These are phyloP conservation scores for Suhomyces bolitotheri DNA, from an alignment of 1,139 yeast genomes.

Conservation along the genomic window DNA sequence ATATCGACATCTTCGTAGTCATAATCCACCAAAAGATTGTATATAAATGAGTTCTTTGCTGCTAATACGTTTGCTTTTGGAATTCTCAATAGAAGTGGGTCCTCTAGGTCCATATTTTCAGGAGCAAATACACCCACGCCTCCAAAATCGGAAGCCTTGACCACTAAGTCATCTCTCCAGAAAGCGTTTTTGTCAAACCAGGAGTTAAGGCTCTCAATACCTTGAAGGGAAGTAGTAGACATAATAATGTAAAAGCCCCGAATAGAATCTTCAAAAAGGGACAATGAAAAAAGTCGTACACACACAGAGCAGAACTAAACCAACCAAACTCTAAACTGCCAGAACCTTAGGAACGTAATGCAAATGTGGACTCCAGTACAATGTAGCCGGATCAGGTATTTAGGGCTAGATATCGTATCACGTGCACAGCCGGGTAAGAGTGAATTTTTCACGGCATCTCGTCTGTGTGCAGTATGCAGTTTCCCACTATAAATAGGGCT, in stretches of 20 bases:
- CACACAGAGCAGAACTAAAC: too few relatives aligned
- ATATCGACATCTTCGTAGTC: conserved; percentile 30
- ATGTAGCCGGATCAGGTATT: too few relatives aligned
- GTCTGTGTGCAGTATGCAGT: conserved; percentile 9
- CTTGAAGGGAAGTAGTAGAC: conserved; percentile 5
- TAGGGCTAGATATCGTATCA: conserved; percentile 7
- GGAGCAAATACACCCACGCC: conserved; percentile 70
- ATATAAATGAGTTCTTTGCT: conserved; percentile 60
- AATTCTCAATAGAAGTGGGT: conserved; percentile 41
- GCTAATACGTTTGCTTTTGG: conserved; percentile 58
- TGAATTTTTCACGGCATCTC: neutral
- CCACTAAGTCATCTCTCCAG: conserved; percentile 51
- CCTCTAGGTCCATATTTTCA: conserved; percentile 32
- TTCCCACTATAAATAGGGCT: conserved; percentile 15
- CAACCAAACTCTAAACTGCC: too few relatives aligned
- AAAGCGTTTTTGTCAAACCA: conserved; percentile 55
- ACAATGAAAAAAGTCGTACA: too few relatives aligned
- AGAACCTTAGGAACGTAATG: too few relatives aligned
- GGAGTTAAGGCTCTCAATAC: conserved; percentile 2
- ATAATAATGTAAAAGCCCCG: too few relatives aligned
- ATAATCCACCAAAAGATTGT: conserved; percentile 65
- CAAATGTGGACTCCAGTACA: too few relatives aligned
- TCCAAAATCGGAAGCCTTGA: conserved; percentile 53
- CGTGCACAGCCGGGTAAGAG: conserved; percentile 17
- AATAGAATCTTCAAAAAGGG: too few relatives aligned